Evolutionary conservation across 2,329 filamentous ascomycete species (phyloP).

Genomic region (Cytospora mali): DNA sequence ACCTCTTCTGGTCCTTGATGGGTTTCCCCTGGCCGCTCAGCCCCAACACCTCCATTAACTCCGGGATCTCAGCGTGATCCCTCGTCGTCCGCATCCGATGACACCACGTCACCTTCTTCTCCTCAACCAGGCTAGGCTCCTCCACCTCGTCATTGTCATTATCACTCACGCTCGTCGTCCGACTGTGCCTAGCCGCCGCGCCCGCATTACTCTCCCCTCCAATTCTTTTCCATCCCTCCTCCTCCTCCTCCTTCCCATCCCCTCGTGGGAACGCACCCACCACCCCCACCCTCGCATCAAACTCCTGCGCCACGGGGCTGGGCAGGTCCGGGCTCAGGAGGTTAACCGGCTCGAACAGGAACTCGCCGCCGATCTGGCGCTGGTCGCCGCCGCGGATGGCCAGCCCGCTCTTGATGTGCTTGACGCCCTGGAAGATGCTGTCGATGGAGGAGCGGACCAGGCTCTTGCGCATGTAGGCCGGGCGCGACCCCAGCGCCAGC

Average conservation of each 20-base stretch:
- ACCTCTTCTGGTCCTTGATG: slow-evolving; percentile 46
- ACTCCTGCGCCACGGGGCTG: slow-evolving; percentile 37
- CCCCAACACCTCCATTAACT: slow-evolving; percentile 65
- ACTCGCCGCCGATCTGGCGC: slow-evolving; percentile 75
- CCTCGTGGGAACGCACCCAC: too few relatives aligned
- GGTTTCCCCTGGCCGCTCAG: slow-evolving; percentile 48
- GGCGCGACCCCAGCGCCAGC: slow-evolving; percentile 59
- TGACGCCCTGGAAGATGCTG: slow-evolving; percentile 62
- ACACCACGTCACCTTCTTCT: slow-evolving; percentile 74
- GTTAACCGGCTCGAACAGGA: slow-evolving; percentile 66
- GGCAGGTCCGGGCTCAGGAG: slow-evolving; percentile 49
- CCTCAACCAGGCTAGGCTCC: slow-evolving; percentile 42
- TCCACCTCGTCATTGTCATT: slow-evolving; percentile 32
- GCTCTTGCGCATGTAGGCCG: slow-evolving; percentile 65
- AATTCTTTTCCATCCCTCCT: neutral
- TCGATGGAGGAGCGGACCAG: slow-evolving; percentile 52
- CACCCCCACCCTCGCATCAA: slow-evolving; percentile 37
- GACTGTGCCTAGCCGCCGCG: slow-evolving; percentile 19
- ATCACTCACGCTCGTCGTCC: slow-evolving; percentile 26
- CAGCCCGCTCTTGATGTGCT: slow-evolving; percentile 58
- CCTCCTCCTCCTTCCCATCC: slow-evolving; percentile 21
- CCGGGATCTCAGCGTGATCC: slow-evolving; percentile 73
- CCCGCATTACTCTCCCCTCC: neutral
- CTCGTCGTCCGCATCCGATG: slow-evolving; percentile 80
- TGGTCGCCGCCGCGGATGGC: slow-evolving; percentile 66